phyloP scores from a whole-genome alignment of 2,329 filamentous ascomycete genomes.

The Venturia effusa region DNA sequence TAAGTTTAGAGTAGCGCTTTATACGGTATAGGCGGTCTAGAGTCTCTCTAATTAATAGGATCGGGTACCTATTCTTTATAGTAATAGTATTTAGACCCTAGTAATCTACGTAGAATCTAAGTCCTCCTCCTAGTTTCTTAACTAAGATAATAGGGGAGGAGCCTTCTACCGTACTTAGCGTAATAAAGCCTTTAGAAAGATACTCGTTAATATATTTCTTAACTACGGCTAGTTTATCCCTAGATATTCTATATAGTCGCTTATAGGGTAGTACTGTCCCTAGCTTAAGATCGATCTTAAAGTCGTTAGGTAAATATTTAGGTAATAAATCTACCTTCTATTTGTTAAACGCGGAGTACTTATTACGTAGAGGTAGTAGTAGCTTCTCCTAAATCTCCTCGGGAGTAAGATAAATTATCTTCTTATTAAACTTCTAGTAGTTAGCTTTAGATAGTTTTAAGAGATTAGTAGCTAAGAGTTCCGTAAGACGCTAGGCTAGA shows the following conservation, averaged over 20 bases:
- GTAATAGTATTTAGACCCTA: constrained; percentile 8
- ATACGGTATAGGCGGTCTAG: too few species aligned
- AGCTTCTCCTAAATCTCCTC: background rate
- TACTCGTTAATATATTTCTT: background rate
- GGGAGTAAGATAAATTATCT: background rate
- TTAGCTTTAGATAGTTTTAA: background rate
- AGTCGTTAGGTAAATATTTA: background rate
- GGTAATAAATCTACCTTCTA: too few species aligned
- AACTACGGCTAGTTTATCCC: background rate
- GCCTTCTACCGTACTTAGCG: background rate
- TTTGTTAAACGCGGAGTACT: background rate
- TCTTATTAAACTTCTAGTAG: background rate
- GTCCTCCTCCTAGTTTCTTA: constrained; percentile 11
- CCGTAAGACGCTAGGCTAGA: background rate
- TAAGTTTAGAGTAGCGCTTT: too few species aligned
- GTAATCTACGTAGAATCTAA: too few species aligned
- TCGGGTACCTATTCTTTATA: constrained; percentile 8
- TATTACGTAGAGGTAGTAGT: background rate
- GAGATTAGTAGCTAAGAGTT: background rate
- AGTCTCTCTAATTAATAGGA: constrained; percentile 9
- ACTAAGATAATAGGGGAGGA: background rate
- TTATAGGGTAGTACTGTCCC: background rate
- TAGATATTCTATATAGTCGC: background rate
- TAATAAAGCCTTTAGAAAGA: too few species aligned
- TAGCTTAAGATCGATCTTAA: background rate